These are phyloP conservation scores for Raphanus sativus DNA, from an alignment of 345 rosid species.

Conservation along the genomic window DNA sequence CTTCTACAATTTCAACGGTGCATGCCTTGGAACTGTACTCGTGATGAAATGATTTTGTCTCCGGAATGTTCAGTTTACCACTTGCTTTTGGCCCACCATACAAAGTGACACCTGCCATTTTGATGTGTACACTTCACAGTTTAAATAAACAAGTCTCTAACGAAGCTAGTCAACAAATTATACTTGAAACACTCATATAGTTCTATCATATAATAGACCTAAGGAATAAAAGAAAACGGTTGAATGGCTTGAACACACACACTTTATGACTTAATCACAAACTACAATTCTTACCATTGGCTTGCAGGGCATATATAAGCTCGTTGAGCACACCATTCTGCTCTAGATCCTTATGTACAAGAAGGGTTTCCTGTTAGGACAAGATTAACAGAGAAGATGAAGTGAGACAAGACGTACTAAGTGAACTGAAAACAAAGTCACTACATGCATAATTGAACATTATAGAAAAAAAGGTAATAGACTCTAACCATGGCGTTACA, in stretches of 20 bases:
- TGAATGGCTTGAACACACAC: too few relatives aligned
- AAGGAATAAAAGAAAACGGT: not conserved
- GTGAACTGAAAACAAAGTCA: conserved; percentile 1
- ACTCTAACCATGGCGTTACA: conserved; percentile 90
- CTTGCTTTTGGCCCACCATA: conserved; percentile 85
- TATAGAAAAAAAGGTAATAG: conserved; percentile 6
- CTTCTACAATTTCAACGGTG: conserved; percentile 89
- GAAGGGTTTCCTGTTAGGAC: conserved; percentile 82
- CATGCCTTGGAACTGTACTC: conserved; percentile 90
- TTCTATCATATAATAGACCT: not conserved
- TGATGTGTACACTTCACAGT: conserved; percentile 4
- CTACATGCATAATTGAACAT: not conserved
- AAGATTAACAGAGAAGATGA: conserved; percentile 14
- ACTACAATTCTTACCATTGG: conserved; percentile 51
- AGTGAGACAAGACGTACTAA: conserved; percentile 14
- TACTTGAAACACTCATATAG: not conserved
- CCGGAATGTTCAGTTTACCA: conserved; percentile 53
- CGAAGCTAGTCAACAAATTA: conserved; percentile 8
- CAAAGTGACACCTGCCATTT: conserved; percentile 65
- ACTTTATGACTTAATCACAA: too few relatives aligned
- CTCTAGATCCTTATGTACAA: conserved; percentile 83
- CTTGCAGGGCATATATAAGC: conserved; percentile 54
- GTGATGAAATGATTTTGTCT: conserved; percentile 64
- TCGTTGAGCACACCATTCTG: conserved; percentile 54
- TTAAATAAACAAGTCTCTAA: not conserved